Conservation (phyloP, 176 grass and related monocot species). For the Panicum miliaceum region DNA sequence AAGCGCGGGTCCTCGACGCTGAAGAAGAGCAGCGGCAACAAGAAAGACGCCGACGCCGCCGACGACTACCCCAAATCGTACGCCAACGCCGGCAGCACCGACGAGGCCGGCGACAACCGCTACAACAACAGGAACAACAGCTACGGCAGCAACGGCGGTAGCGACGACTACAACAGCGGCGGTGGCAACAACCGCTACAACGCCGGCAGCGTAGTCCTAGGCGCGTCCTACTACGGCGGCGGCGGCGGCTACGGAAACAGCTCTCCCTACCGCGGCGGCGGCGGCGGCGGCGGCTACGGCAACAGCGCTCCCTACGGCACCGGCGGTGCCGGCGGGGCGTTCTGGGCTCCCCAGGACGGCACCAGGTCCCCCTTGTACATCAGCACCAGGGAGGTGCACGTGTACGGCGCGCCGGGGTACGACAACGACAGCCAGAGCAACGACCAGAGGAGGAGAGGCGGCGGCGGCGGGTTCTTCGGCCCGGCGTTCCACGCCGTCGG, state of each 20-base stretch:
- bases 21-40: slow-evolving; percentile 28
- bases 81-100: no score
- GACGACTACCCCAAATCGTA: slow-evolving; percentile 12
- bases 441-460: slow-evolving; percentile 4
- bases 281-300: background rate
- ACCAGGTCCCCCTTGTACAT: slow-evolving; percentile 44
- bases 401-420: slow-evolving; percentile 9
- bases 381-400: slow-evolving; percentile 43
- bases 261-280: background rate
- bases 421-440: background rate
- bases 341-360: slow-evolving; percentile 23
- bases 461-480: slow-evolving; percentile 48
- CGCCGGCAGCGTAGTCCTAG: background rate
- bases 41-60: background rate
- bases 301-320: background rate
- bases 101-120: background rate
- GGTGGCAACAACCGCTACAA: background rate
- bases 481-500: slow-evolving; percentile 51
- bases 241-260: background rate
- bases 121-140: background rate
- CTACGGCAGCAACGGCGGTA: background rate
- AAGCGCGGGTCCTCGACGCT: slow-evolving; percentile 28
- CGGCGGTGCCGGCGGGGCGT: background rate
- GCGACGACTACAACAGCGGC: background rate
- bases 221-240: background rate